Evolutionary conservation across 352 stramenopile species (phyloP).

Genomic region (Pythium coloratum): DNA sequence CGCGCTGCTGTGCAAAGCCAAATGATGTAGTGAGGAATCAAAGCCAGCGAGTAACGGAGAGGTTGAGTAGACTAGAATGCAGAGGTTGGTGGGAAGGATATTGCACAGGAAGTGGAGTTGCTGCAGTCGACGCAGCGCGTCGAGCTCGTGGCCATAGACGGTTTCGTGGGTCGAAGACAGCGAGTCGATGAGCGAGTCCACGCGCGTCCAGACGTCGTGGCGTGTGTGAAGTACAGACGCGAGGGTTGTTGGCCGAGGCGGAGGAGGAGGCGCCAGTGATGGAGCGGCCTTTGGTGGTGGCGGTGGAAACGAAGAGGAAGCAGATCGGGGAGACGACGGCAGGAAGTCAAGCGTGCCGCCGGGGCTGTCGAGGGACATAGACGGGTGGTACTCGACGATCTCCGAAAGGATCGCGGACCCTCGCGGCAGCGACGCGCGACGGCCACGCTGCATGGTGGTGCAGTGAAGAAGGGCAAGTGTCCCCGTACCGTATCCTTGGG

Average conservation of each 20-base stretch:
- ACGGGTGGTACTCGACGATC: conserved; percentile 64
- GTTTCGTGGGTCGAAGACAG: conserved; percentile 28
- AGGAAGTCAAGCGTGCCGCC: conserved; percentile 32
- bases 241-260: conserved; percentile 2
- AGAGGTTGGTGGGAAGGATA: conserved; percentile 39
- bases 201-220: conserved; percentile 8
- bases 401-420: conserved; percentile 3
- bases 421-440: conserved; percentile 7
- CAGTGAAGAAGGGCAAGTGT: not conserved
- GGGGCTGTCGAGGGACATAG: conserved; percentile 63
- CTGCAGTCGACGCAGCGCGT: conserved; percentile 44
- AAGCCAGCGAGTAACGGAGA: not conserved
- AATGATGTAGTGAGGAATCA: conserved; percentile 5
- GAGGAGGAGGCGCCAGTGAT: not conserved
- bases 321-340: conserved; percentile 4
- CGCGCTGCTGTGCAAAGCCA: conserved; percentile 43
- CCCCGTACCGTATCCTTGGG: no score
- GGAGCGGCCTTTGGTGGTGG: not conserved
- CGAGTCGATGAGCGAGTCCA: conserved; percentile 33
- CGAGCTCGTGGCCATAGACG: conserved; percentile 37
- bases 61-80: not conserved
- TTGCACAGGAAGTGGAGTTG: conserved; percentile 64
- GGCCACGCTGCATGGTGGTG: conserved; percentile 11
- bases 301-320: not conserved
- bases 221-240: conserved; percentile 11